Base-by-base conservation (phyloP, 2,329 filamentous ascomycete species). In the Aschersonia sp. region DNA sequence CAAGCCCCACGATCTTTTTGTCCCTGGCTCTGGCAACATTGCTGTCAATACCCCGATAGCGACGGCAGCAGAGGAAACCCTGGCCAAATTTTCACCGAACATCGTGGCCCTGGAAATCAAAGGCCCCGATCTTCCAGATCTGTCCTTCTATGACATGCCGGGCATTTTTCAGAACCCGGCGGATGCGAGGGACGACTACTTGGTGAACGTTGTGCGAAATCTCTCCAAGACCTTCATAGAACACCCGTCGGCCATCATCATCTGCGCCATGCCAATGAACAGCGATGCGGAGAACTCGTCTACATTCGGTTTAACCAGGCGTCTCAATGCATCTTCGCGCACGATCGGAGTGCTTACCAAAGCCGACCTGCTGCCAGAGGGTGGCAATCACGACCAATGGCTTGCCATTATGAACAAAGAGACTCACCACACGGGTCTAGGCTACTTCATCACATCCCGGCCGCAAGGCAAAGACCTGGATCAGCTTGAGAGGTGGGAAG, bases 71-170 rank as follows among this genome's bases (percentile, higher is more conserved):
- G 61, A 65, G 2, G 55, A 61, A 2, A 70, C 72, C 0, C 63
- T 77, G 4, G 79, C 82, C 0, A 80, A 85, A 6, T 94, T 94
- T 54, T 88, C 84, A 0, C 89, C 89, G 0, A 95, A 95, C 53
- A 74, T 89, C 0, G 81, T 95, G 0, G 75, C 81, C 0, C 68
- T 95, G 0, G 77, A 88, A 47, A 88, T 95, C 30, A 78, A 78
- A 0, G 84, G 82, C 0, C 84, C 84, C 0, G 72, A 71, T 0
- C 72, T 91, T 0, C 82, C 86, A 0, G 80, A 86, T 5, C 61
- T 95, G 0, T 87, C 83, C 0, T 94, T 95, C 55, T 91, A 86
- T 51, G 89, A 95, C 51, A 71, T 95, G 0, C 89, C 89, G 0
- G 89, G 89, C 0, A 79, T 94, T 0, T 91, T 94, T 51, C 78